phyloP scores from a whole-genome alignment of 1,284 basidiomycete species.

The Boletus calvinii region DNA sequence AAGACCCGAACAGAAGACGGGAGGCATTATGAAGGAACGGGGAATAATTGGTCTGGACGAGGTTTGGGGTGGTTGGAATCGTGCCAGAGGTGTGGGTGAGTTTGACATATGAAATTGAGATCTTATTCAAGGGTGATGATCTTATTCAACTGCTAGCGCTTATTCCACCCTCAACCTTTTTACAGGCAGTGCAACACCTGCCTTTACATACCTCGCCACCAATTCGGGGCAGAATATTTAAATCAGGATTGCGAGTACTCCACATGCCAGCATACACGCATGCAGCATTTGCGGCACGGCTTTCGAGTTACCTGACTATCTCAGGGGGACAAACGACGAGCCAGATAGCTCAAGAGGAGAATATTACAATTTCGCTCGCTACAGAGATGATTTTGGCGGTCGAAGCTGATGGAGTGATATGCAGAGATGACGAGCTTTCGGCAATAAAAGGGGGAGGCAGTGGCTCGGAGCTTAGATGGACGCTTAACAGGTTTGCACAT shows the following conservation, averaged over 20 bases:
- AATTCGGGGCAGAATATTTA: conserved; percentile 68
- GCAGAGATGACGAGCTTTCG: conserved; percentile 66
- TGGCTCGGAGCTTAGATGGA: conserved; percentile 34
- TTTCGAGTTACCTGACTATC: conserved; percentile 53
- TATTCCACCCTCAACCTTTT: conserved; percentile 83
- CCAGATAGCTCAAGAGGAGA: conserved; percentile 68
- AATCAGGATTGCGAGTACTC: conserved; percentile 74
- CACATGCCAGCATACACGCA: conserved; percentile 79
- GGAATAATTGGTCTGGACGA: conserved; percentile 91
- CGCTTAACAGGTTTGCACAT: conserved; percentile 59
- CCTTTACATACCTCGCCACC: conserved; percentile 66
- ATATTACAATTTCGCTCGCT: conserved; percentile 67
- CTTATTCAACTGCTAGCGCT: conserved; percentile 53
- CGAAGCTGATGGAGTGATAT: conserved; percentile 65
- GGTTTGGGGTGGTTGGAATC: conserved; percentile 97
- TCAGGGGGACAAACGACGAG: conserved; percentile 52
- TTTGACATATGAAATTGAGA: background rate
- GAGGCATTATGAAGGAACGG: conserved; percentile 64
- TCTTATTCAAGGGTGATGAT: background rate
- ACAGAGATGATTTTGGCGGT: conserved; percentile 74
- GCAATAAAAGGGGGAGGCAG: conserved; percentile 40
- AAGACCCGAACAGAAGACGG: conserved; percentile 13
- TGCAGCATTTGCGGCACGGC: conserved; percentile 61
- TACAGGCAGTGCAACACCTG: conserved; percentile 70
- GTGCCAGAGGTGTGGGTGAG: conserved; percentile 89